phyloP scores from a whole-genome alignment of 495 filamentous ascomycete species.

The Neurospora sp. region DNA sequence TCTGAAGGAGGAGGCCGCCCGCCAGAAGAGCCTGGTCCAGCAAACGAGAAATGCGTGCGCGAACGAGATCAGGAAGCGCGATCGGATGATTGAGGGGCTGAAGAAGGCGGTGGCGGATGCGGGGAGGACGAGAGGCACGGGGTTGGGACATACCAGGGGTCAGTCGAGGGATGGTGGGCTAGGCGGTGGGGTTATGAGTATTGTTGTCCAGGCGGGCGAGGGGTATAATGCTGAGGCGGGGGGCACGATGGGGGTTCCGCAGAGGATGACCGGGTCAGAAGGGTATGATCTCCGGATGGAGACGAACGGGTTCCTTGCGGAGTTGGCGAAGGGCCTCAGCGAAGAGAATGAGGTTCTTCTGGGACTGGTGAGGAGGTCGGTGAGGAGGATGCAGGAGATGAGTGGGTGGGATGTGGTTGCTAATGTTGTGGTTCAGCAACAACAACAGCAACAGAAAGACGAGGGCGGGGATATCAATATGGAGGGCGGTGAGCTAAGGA shows the following conservation, averaged over 20 bases:
- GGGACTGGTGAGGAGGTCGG: conserved; percentile 57
- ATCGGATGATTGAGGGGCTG: conserved; percentile 76
- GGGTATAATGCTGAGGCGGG: not conserved
- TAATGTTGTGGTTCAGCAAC: not conserved
- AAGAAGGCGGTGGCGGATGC: conserved; percentile 64
- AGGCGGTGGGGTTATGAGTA: conserved; percentile 35
- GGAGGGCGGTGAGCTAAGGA: conserved; percentile 10
- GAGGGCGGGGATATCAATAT: conserved; percentile 31
- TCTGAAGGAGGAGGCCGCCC: conserved; percentile 70
- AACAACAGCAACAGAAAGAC: conserved; percentile 12
- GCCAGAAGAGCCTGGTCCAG: conserved; percentile 62
- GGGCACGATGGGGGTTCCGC: conserved; percentile 20
- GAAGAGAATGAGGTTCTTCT: conserved; percentile 90
- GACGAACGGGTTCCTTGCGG: conserved; percentile 85
- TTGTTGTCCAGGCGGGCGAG: conserved; percentile 32
- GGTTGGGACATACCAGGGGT: not conserved
- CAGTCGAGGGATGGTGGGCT: not conserved
- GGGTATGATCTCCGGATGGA: conserved; percentile 71
- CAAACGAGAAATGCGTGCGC: conserved; percentile 82
- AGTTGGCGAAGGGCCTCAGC: conserved; percentile 76
- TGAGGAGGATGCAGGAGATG: conserved; percentile 64
- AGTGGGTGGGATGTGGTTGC: conserved; percentile 48
- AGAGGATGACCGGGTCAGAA: conserved; percentile 42
- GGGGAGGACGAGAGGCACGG: conserved; percentile 36
- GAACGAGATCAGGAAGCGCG: conserved; percentile 85